Evolutionary conservation across 371 early-diverging fungal species (phyloP), one percentile per base, ranked within the genome.

Genomic region (Coemansia sp.): DNA sequence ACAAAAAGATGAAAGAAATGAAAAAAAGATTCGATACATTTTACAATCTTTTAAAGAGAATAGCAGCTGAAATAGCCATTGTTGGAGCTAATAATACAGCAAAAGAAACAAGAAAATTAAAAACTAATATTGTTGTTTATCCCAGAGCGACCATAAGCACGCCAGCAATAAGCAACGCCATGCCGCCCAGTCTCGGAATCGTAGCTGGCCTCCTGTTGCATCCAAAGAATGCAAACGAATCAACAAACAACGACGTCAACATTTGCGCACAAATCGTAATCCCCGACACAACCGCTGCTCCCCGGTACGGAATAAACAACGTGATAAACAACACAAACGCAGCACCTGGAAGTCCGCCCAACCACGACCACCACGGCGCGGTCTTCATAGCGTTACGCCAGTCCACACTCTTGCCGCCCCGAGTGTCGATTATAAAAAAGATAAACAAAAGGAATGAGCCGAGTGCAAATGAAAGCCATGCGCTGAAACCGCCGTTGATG

Each of bases 111-210:
- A 27, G 8, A 59, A 42, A 42, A 27, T 2, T 7, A 27, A n/a
- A 31, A 18, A 18, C 16, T 26, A 26, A 26, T 3, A 26, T 26
- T 26, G 26, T 26, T 26, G 50, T 53, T 68, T 66, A 75, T 7
- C 68, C 71, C n/a, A 76, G 66, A 4, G 77, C 71, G 14, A 76
- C 77, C 77, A 76, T 71, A 6, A 77, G 72, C 14, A 77, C 72
- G 27, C 77, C 77, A 8, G 72, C 77, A 51, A 77, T 61, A 24
- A 77, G 24, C 34, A 77, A 57, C 26, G 59, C 40, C 11, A 66
- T 68, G 22, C 77, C 77, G 4, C 45, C 3, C 2, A 72, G 42
- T 4, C 77, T 58, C 18, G 61, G 68, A 4, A 77, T 13, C 14
- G 77, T 64, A 6, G 72, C 66, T 0, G 72, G 77, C 0, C 77